Percentiles rank a stretch among this genome's conserved stretches.
Evolutionary conservation across 1,139 yeast genomes (phyloP).

Genomic region (Lodderomyces orthopsilosis): DNA sequence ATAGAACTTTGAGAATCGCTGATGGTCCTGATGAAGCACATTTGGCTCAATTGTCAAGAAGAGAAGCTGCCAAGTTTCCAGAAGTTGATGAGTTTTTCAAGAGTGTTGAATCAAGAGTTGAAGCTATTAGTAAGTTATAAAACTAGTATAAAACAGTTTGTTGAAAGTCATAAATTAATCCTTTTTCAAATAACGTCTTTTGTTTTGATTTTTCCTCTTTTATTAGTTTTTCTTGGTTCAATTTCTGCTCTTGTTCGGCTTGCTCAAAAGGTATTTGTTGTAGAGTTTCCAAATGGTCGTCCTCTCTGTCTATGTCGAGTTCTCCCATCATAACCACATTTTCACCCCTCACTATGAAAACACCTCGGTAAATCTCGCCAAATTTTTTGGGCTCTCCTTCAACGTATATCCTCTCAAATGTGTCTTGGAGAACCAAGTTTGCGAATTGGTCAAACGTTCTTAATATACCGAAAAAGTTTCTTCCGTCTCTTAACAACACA

Average conservation of each 20-base stretch:
- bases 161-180: conserved; percentile 57
- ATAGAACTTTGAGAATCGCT: conserved; percentile 64
- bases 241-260: conserved; percentile 50
- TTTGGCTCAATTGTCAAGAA: conserved; percentile 56
- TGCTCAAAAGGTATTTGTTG: conserved; percentile 59
- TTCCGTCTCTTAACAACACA: conserved; percentile 86
- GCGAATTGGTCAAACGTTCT: conserved; percentile 97
- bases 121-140: conserved; percentile 19
- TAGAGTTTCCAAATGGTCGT: conserved; percentile 57
- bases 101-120: conserved; percentile 19
- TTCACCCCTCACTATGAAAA: conserved; percentile 92
- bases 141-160: conserved; percentile 50
- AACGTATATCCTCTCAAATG: conserved; percentile 80
- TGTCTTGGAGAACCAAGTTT: conserved; percentile 87
- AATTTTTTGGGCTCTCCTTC: conserved; percentile 42
- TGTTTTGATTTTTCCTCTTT: conserved; percentile 46
- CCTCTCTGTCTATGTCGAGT: conserved; percentile 85
- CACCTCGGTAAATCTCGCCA: conserved; percentile 77
- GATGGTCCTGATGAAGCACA: conserved; percentile 81
- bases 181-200: conserved; percentile 49
- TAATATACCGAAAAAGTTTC: conserved; percentile 82
- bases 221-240: conserved; percentile 36
- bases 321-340: conserved; percentile 96
- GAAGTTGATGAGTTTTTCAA: conserved; percentile 35
- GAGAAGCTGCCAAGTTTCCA: conserved; percentile 36